Base-by-base conservation (phyloP, 805 yeast genomes). In the Candida railenensis region DNA sequence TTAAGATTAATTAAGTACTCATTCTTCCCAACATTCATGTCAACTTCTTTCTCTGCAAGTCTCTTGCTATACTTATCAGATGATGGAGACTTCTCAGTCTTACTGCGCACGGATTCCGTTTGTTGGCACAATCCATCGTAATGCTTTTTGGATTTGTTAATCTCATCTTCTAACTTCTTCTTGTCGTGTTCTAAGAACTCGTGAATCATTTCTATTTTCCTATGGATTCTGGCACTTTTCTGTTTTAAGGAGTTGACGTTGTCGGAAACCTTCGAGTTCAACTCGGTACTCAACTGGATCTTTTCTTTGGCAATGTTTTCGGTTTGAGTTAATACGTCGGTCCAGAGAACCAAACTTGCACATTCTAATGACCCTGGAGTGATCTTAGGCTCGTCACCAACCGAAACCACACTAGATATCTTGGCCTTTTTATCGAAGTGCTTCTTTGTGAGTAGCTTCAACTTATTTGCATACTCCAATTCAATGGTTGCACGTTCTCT, bases 301-400 rank as follows among this genome's bases (percentile, higher is more conserved):
- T 82, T 83, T 54, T 87, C 95, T 44, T 75, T 79, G 33, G 96
- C 85, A 34, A 87, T 78, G 20, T 76, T 69, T 64, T 91, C 97
- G 1, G 96, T 88, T 59, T 89, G 94, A 2, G 86, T 76, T 48
- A 92, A 75, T 4, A 91, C 79, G 52, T 89, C 96, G 39, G 80
- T 89, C 99, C 99, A 92, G 1, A 96, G 80, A 11, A 88, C 96
- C 51, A 91, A 68, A 14, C 87, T 75, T 0, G 97, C 96, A 52
- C 87, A 78, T 61, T 94, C 98, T 42, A 92, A 71, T 0, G 97
- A 89, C 0, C 99, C 99, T 0, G 99, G 98, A 0, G 99, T 94
- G 37, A 88, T 79, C 37, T 82, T 78, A 0, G 99, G 99, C 15
- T 80, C 79, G 49, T 89, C 96, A 21, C 99, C 99, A 2, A 94